Evolutionary conservation across 179 eudicot species (phyloP), one percentile per base, ranked within the genome.

Genomic region (Actinidia arguta): DNA sequence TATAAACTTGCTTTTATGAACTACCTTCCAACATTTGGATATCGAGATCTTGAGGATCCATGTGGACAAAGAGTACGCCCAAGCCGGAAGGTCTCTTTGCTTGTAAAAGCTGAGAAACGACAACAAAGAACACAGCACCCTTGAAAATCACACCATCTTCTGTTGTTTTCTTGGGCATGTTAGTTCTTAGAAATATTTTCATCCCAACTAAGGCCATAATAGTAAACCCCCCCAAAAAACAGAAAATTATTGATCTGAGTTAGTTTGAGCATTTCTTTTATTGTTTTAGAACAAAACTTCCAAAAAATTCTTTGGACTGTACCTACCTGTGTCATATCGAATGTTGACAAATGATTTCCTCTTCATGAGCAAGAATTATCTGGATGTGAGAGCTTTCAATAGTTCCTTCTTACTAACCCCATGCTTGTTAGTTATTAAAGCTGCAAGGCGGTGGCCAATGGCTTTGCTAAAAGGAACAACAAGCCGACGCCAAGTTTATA

Each of bases 21-120:
- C 61, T 82, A 86, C 90, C 89, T 90, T 80, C 82, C 82, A 4
- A 75, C 56, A 55, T 88, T 50, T 27, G 92, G 89, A 78, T 9
- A 86, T 58, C 0, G 92, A 90, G 58, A 88, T 86, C 82, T 86
- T 90, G 74, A 90, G 79, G 52, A 88, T 58, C 87, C 87, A 86
- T 18, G 85, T 31, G 20, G 90, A 89, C 1, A 86, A 48, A 13
- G 90, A 63, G 22, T 83, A 90, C 42, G 88, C 89, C 92, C 92
- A 90, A 2, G 90, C 58, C 0, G 92, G 92, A 56, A 88, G 83
- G 54, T 90, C 87, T 71, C 90, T 82, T 80, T 90, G 92, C 82
- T 90, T 90, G 87, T 86, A 86, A 27, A 88, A 86, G 1, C 80
- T 69, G 3, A 90, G 90, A 73, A 90, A 76, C 44, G 39, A 88